Base-by-base conservation (phyloP, 306 rosid genomes). In the Prunus mongolica region DNA sequence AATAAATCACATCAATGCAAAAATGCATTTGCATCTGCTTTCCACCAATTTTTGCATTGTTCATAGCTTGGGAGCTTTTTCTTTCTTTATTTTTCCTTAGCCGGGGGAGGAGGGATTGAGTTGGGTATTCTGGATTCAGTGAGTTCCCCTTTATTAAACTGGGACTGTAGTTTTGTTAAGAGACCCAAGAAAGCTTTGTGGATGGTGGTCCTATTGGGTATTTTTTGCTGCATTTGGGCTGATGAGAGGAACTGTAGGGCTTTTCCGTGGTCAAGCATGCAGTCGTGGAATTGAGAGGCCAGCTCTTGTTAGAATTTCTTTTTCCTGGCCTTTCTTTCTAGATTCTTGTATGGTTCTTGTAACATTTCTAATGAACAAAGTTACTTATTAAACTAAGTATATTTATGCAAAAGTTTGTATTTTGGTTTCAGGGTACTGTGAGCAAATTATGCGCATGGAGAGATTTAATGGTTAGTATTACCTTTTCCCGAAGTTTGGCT, bases 371-470 rank as follows among this genome's bases (percentile, higher is more conserved):
- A 54, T 51, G 18, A 32, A 71, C 3, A 34, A 34, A 34, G 6
- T 19, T 13, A 41, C 45, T 41, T 41, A 2, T 24, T 9, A 57
- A 27, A 65, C 30, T 28, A 62, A 46, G 44, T 49, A 62, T 55
- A 45, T 44, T 85, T 49, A 86, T 46, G 62, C 54, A 41, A 3
- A 25, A 58, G 12, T 75, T 32, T 73, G 80, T 47, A 34, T 58
- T 75, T 57, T 83, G 82, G 86, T 87, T 92, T 88, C 95, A 84
- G 88, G 84, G 80, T 79, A 71, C 72, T 22, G 87, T 92, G 84
- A 85, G 89, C 89, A 90, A 80, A 67, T 74, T 95, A 41, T 92
- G 97, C 73, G 76, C 91, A 19, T 95, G 98, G 97, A 89, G 97
- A 88, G 97, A 92, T 84, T 49, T 92, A 68, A 89, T 90, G 97